These are phyloP conservation scores for Annulohypoxylon stygium DNA, from an alignment of 495 filamentous ascomycete genomes.

Conservation along the genomic window DNA sequence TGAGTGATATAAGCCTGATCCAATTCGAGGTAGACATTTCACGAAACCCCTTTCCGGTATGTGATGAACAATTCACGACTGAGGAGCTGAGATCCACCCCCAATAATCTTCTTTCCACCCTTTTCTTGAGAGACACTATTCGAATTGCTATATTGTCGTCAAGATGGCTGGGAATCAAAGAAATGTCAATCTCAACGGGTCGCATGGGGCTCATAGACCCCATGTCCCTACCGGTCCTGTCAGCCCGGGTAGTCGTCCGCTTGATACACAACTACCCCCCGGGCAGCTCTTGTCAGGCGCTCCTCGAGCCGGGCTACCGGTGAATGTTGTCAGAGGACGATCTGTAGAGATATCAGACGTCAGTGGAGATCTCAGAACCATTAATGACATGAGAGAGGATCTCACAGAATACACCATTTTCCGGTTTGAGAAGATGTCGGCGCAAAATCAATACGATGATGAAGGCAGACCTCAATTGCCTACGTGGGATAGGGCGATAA, in stretches of 20 bases:
- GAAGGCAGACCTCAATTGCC: constrained; percentile 41
- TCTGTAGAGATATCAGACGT: constrained; percentile 46
- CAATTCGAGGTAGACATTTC: background rate
- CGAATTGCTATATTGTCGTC: background rate
- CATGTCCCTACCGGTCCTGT: background rate
- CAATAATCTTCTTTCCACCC: background rate
- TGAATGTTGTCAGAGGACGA: constrained; percentile 11
- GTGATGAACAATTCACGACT: background rate
- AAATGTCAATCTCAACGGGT: background rate
- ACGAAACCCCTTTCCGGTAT: background rate
- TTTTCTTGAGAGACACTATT: background rate
- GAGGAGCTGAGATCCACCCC: background rate
- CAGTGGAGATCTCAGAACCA: constrained; percentile 36
- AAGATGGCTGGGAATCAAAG: constrained; percentile 23
- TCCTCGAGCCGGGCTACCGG: constrained; percentile 11
- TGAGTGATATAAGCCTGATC: background rate
- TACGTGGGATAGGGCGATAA: constrained; percentile 50
- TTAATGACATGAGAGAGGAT: constrained; percentile 47
- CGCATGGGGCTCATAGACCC: background rate
- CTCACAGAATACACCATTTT: constrained; percentile 51
- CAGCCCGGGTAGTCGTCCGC: constrained; percentile 9
- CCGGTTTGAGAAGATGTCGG: constrained; percentile 49
- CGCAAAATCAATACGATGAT: constrained; percentile 41
- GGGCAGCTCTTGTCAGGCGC: background rate
- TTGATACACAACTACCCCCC: constrained; percentile 2